Evolutionary conservation across 2,329 filamentous ascomycete genomes (phyloP).

Genomic region (Cladobotryum mycophilum): DNA sequence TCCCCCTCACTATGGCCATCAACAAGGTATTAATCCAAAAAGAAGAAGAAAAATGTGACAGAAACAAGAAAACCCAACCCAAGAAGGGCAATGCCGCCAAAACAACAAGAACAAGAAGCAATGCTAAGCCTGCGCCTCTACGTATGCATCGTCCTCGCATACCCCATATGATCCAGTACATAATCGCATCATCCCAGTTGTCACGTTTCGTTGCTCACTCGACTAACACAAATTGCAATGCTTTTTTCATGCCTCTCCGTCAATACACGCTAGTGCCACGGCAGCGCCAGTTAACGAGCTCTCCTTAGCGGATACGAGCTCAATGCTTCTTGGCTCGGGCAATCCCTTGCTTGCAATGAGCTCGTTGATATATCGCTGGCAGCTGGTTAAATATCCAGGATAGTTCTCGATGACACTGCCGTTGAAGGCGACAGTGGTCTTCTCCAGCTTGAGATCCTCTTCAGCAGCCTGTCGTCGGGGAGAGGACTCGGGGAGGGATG

Average conservation of each 20-base stretch:
- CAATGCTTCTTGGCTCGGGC: constrained; percentile 41
- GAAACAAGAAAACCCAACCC: constrained; percentile 3
- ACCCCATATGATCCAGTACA: constrained; percentile 11
- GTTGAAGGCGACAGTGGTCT: constrained; percentile 66
- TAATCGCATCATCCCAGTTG: constrained; percentile 10
- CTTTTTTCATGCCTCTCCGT: constrained; percentile 14
- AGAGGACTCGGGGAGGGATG: constrained; percentile 25
- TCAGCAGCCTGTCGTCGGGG: constrained; percentile 41
- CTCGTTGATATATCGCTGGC: constrained; percentile 58
- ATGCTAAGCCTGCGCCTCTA: constrained; percentile 14
- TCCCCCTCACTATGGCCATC: too few species aligned
- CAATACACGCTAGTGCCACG: constrained; percentile 53
- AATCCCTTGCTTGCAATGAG: constrained; percentile 38
- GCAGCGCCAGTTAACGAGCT: constrained; percentile 71
- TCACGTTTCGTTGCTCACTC: constrained; percentile 5
- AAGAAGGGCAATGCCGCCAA: constrained; percentile 9
- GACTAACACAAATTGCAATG: constrained; percentile 1
- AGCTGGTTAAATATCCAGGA: constrained; percentile 56
- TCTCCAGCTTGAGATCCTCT: constrained; percentile 39
- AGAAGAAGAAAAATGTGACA: not conserved
- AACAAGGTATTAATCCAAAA: not conserved
- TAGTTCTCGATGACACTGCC: constrained; percentile 77
- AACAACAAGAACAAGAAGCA: not conserved
- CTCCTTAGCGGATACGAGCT: constrained; percentile 63
- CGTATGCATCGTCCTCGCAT: constrained; percentile 13